A percentile compares a stretch with the other conserved stretches of the same genome.
These are phyloP conservation scores for Dothistroma pini DNA, from an alignment of 2,329 filamentous ascomycete species.

Conservation along the genomic window DNA sequence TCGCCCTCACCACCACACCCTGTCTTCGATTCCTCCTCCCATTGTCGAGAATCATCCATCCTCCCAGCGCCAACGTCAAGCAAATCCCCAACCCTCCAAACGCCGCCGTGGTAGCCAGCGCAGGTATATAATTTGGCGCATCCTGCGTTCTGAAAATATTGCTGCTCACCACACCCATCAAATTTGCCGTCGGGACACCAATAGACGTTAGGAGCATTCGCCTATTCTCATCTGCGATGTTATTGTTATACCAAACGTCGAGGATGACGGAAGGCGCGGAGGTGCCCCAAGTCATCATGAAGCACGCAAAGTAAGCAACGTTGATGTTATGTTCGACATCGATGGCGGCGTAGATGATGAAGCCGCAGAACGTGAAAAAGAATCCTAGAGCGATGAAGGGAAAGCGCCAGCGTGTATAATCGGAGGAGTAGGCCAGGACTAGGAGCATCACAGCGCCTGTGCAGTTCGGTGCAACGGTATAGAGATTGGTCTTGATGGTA, in stretches of 20 bases:
- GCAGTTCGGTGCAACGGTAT: slow-evolving; percentile 77
- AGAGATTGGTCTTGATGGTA: slow-evolving; percentile 69
- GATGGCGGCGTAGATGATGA: slow-evolving; percentile 73
- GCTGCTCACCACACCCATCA: slow-evolving; percentile 68
- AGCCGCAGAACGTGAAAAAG: slow-evolving; percentile 69
- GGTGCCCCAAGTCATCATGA: slow-evolving; percentile 63
- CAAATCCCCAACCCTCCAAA: slow-evolving; percentile 60
- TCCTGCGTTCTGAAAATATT: slow-evolving; percentile 65
- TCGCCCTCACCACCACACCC: slow-evolving; percentile 53
- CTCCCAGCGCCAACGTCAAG: slow-evolving; percentile 54
- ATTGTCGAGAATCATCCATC: slow-evolving; percentile 65
- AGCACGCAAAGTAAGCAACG: slow-evolving; percentile 70
- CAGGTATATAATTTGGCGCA: slow-evolving; percentile 63
- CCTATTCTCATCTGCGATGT: slow-evolving; percentile 71
- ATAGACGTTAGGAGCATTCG: slow-evolving; percentile 67
- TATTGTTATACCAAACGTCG: slow-evolving; percentile 75
- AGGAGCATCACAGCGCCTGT: slow-evolving; percentile 69
- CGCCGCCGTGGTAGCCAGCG: slow-evolving; percentile 60
- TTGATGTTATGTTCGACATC: slow-evolving; percentile 57
- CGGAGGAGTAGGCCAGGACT: slow-evolving; percentile 67
- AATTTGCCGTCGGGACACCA: slow-evolving; percentile 69
- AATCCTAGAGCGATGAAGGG: slow-evolving; percentile 74
- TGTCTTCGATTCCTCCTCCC: slow-evolving; percentile 54
- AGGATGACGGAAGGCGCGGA: slow-evolving; percentile 69
- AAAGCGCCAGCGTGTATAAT: slow-evolving; percentile 62